Base-by-base conservation (phyloP, 1,284 basidiomycete species). In the Ganoderma resinaceum region DNA sequence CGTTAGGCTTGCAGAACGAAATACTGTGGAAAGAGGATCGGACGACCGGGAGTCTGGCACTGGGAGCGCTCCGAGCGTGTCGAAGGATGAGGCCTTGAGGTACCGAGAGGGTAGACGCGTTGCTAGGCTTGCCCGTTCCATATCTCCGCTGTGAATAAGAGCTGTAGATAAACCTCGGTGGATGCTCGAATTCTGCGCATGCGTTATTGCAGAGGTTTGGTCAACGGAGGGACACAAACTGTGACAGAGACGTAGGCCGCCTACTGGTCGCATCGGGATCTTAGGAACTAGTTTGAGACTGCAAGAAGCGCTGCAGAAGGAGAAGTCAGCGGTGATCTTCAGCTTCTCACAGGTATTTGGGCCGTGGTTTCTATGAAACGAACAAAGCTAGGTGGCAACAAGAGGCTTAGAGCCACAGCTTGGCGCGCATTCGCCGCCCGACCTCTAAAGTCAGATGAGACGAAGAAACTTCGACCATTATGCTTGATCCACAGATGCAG, bases 101-200 rank as follows among this genome's bases (percentile, higher is more conserved):
- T 63, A 63, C 74, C 68, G 67, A 73, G 1, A 71, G 72, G 43
- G 71, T 26, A 72, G 26, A 68, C 71, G 53, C 69, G 72, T 43
- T 72, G 67, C 43, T 70, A 72, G 49, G 72, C 71, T 29, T 72
- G 71, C 0, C 74, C 71, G 33, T 72, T 66, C 71, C 74, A 74
- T 1, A 68, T 64, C 7, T 68, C 67, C 23, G 73, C 68, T 38
- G 71, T 69, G 23, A 75, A 62, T 3, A 70, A 65, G 57, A 71
- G 72, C 8, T 68, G 57, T 7, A 69, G 71, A 49, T 72, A 62
- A 9, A 74, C 59, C 57, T 71, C 59, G 43, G 70, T 67, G 11
- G 69, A 64, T 4, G 70, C 49, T 63, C 71, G 69, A 7, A 71
- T 62, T 35, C 74, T 75, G 61, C n/a, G n/a, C n/a, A n/a, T n/a